phyloP scores from a whole-genome alignment of 805 yeast genomes.

The Wickerhamomyces subpelliculosus region DNA sequence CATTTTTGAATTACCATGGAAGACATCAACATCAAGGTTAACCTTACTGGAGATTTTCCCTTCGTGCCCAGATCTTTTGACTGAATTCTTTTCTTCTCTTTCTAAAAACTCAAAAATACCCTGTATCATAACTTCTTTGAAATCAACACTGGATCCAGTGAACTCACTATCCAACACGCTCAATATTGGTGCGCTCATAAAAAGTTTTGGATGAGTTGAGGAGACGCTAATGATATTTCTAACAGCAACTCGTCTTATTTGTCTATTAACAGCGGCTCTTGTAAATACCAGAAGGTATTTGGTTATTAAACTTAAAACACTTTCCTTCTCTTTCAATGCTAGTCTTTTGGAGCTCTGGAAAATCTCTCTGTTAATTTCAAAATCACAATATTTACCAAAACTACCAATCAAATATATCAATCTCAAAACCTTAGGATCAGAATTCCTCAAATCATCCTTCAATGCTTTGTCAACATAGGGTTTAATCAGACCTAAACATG shows the following conservation, averaged over 20 bases:
- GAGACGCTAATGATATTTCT: conserved; percentile 55
- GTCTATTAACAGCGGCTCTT: conserved; percentile 22
- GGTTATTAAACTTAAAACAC: conserved; percentile 50
- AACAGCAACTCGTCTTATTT: conserved; percentile 44
- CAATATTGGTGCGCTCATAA: conserved; percentile 49
- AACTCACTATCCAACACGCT: conserved; percentile 46
- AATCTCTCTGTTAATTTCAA: conserved; percentile 37
- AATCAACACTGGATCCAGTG: conserved; percentile 26
- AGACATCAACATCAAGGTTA: conserved; percentile 36
- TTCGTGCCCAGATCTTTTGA: conserved; percentile 33
- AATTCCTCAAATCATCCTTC: conserved; percentile 19
- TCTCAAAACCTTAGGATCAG: conserved; percentile 45
- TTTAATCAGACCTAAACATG: conserved; percentile 46
- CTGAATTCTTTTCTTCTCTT: conserved; percentile 44
- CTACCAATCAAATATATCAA: conserved; percentile 59
- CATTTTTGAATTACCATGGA: conserved; percentile 46
- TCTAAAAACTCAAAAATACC: conserved; percentile 53
- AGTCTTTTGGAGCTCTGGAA: conserved; percentile 31
- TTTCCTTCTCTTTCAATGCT: conserved; percentile 43
- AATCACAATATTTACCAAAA: conserved; percentile 64
- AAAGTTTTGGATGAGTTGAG: conserved; percentile 57
- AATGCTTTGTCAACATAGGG: conserved; percentile 34
- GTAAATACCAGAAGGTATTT: conserved; percentile 55
- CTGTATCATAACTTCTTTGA: conserved; percentile 46
- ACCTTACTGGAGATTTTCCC: conserved; percentile 24